A percentile compares a stretch with the other conserved stretches of the same genome.
Evolutionary conservation across 441 rosid genomes (phyloP).

Genomic region (Arabidopsis hybrid): DNA sequence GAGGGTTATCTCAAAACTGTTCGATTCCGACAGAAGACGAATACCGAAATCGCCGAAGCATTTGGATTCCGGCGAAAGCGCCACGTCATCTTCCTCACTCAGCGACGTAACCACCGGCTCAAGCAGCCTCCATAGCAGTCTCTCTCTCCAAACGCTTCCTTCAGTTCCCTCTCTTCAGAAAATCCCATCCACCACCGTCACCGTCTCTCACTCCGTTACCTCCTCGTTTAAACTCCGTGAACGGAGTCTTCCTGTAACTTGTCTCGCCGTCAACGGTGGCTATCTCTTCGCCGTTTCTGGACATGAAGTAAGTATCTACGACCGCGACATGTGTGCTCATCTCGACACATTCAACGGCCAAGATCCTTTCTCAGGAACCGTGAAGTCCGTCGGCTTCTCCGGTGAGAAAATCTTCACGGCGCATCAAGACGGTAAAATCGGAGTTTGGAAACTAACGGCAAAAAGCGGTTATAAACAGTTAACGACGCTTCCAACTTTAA

Average conservation of each 20-base stretch:
- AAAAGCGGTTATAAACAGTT: slow-evolving; percentile 54
- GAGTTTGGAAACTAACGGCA: slow-evolving; percentile 71
- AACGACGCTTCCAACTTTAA: slow-evolving; percentile 77
- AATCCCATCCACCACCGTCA: slow-evolving; percentile 47
- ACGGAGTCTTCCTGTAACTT: slow-evolving; percentile 59
- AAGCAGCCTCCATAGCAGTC: slow-evolving; percentile 65
- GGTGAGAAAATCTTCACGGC: slow-evolving; percentile 72
- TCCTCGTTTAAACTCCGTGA: slow-evolving; percentile 50
- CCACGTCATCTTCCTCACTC: slow-evolving; percentile 43
- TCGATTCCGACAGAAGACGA: slow-evolving; percentile 35
- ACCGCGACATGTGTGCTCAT: slow-evolving; percentile 48
- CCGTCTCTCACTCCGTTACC: slow-evolving; percentile 53
- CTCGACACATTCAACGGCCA: slow-evolving; percentile 56
- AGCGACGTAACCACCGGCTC: slow-evolving; percentile 40
- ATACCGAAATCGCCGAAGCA: slow-evolving; percentile 28
- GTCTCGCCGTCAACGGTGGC: slow-evolving; percentile 61
- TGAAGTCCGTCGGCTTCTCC: slow-evolving; percentile 66
- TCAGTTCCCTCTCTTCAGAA: slow-evolving; percentile 86
- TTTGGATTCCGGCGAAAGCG: slow-evolving; percentile 39
- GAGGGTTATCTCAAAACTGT: slow-evolving; percentile 61
- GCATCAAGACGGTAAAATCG: slow-evolving; percentile 87
- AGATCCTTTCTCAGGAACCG: slow-evolving; percentile 69
- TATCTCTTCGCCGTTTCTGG: slow-evolving; percentile 72
- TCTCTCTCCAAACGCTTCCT: slow-evolving; percentile 81
- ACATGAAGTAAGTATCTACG: slow-evolving; percentile 74